Evolutionary conservation across 1,139 yeast species (phyloP).

Genomic region (Lizanozyma gosingica): DNA sequence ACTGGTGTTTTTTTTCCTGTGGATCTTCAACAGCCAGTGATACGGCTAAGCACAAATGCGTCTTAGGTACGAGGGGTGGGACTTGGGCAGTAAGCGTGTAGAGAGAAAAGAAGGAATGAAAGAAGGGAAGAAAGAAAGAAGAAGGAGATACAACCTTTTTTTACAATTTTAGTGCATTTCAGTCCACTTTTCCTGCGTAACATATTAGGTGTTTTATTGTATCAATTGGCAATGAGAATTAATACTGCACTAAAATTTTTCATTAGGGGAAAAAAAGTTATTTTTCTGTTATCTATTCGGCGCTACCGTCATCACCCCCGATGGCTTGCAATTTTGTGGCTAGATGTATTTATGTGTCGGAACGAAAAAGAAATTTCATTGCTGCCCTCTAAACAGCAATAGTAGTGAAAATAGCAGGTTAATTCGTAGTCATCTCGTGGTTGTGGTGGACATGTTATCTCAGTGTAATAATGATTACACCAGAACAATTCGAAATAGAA

Average conservation of each 20-base stretch:
- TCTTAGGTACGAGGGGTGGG: not conserved
- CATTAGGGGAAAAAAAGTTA: not conserved
- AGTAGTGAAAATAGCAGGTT: too few species aligned
- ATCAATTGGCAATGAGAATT: slow-evolving; percentile 3
- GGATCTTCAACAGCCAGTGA: too few species aligned
- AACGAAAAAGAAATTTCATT: not conserved
- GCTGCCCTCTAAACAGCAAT: too few species aligned
- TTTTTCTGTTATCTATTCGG: not conserved
- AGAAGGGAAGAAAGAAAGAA: slow-evolving; percentile 1
- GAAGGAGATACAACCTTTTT: not conserved
- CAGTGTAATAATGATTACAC: too few species aligned
- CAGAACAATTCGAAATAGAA: too few species aligned
- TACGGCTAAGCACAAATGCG: too few species aligned
- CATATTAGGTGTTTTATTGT: not conserved
- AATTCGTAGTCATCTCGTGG: too few species aligned
- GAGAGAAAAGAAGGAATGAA: slow-evolving; percentile 1
- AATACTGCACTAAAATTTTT: not conserved
- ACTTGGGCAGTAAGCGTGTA: not conserved
- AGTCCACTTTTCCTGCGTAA: not conserved
- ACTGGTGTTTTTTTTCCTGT: too few species aligned
- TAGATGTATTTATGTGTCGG: not conserved
- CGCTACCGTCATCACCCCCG: not conserved
- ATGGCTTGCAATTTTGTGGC: not conserved
- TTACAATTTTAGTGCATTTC: not conserved
- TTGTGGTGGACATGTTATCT: too few species aligned